Evolutionary conservation across 805 yeast species (phyloP), one percentile per base, ranked within the genome.

Genomic region (Candida koratica): DNA sequence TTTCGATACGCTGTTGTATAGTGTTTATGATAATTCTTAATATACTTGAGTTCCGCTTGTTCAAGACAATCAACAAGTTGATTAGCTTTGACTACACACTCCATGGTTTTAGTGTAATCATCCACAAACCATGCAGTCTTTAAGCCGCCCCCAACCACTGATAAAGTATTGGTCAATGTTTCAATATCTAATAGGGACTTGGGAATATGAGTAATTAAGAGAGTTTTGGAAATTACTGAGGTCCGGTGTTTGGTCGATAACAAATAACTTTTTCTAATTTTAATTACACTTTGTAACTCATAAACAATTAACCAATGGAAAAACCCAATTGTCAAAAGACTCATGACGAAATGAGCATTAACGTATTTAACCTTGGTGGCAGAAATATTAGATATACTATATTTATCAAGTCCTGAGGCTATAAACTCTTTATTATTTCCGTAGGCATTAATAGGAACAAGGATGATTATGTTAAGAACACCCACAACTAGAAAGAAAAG

Each of bases 351-450:
- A 56, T 87, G 96, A 15, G 77, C 74, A 40, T 77, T 64, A 41
- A 81, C 65, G 15, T 75, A 55, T 4, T 56, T 50, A 0, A 77
- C 70, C 29, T 75, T 73, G 2, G 65, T 46, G 4, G 71, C 64
- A 0, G 86, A 71, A 3, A 86, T 70, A 48, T 84, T 82, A 3
- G 93, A 77, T 54, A 84, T 73, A 13, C 94, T 83, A 6, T 85
- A 62, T 32, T 59, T 64, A 48, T 87, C 95, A 32, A 88, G 58
- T 0, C 88, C 86, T 0, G 48, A 28, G 2, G 67, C 69, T 10
- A 51, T 39, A 38, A 49, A 52, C 3, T 47, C 41, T 3, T 32
- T 39, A 25, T 48, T 49, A 26, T 49, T 48, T 1, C 79, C 77
- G 1, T 64, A 57, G 32, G 60, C 53, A 53, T 86, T 86, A 1